These are phyloP conservation scores for Blastobotrys illinoisensis DNA, from an alignment of 1,139 yeast genomes.

Conservation along the genomic window DNA sequence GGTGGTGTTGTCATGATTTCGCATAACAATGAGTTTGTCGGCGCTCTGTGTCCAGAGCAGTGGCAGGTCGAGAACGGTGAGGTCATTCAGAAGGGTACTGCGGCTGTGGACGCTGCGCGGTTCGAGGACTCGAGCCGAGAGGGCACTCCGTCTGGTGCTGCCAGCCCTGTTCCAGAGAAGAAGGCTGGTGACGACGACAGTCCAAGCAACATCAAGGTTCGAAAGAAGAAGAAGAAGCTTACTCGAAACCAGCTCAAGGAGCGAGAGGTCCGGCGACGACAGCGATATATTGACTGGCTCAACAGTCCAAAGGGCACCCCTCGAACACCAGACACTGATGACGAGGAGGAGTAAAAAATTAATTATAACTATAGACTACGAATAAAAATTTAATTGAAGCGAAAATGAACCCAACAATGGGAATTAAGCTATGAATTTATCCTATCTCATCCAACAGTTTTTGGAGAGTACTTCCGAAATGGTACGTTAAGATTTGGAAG, in stretches of 20 bases:
- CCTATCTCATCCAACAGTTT: too few species aligned
- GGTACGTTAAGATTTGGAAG: slow-evolving; percentile 1
- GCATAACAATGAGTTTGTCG: slow-evolving; percentile 94
- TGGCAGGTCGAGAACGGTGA: slow-evolving; percentile 95
- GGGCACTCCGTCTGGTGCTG: slow-evolving; percentile 24
- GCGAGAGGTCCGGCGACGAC: slow-evolving; percentile 89
- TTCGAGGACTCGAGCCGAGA: slow-evolving; percentile 69
- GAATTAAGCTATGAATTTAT: too few species aligned
- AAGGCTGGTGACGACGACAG: slow-evolving; percentile 47
- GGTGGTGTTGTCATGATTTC: slow-evolving; percentile 99
- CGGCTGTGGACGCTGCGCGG: slow-evolving; percentile 66
- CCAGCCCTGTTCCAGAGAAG: slow-evolving; percentile 18
- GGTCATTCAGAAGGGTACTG: slow-evolving; percentile 76
- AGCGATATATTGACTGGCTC: slow-evolving; percentile 92
- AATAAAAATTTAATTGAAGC: too few species aligned
- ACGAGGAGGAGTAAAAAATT: slow-evolving; percentile 48
- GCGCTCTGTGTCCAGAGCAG: slow-evolving; percentile 96
- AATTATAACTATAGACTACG: neutral
- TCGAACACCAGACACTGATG: slow-evolving; percentile 87
- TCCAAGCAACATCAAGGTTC: slow-evolving; percentile 92
- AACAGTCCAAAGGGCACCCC: slow-evolving; percentile 97
- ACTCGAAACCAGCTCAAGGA: slow-evolving; percentile 92
- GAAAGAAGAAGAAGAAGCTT: slow-evolving; percentile 78
- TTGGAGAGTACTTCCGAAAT: too few species aligned
- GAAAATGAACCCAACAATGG: too few species aligned